Base-by-base conservation (phyloP, 441 rosid genomes). In the Codiaeum variegatum region DNA sequence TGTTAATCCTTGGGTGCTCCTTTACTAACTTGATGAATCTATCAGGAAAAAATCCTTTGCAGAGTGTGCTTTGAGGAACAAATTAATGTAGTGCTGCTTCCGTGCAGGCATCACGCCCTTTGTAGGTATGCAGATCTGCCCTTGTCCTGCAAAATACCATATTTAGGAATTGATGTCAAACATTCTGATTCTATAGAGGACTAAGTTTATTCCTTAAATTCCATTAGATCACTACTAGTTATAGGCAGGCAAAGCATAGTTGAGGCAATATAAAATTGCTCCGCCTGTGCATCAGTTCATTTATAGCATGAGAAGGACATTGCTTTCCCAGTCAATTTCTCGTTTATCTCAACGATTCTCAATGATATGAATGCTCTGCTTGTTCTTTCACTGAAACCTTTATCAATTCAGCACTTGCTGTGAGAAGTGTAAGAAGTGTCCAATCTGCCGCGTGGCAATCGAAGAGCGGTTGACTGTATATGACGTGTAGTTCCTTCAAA, bases 1-100 rank as follows among this genome's bases (percentile, higher is more conserved):
- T 64, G 47, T 28, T 2, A 16, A 3, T 26, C 7, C 23, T 68
- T 29, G 36, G 31, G 42, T 71, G 67, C 60, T 34, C 13, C 60
- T 40, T 16, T 31, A 16, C 59, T 52, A 5, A 70, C 73, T 32
- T 46, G 21, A 56, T 70, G 54, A 51, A 58, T 32, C 74, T 60
- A 74, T 62, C 96, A 94, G 99, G 99, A 92, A 79, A 94, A 92
- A 82, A 90, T 94, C 46, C 72, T 94, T 40, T 94, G 98, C 79
- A 86, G 96, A 81, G 80, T 94, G 62, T 94, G 98, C 77, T 94
- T 92, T 19, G 97, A 89, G 85, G 85, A 89, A 74, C 95, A 91
- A 51, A 94, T 94, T 64, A 88, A 90, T 38, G 76, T 89, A 4
- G 98, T 94, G 70, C 80, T 90, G 63, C 97, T 94, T 75, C 99